Evolutionary conservation across 1,284 basidiomycete genomes (phyloP), one percentile per base, ranked within the genome.

Genomic region (Sporisorium scitamineum): DNA sequence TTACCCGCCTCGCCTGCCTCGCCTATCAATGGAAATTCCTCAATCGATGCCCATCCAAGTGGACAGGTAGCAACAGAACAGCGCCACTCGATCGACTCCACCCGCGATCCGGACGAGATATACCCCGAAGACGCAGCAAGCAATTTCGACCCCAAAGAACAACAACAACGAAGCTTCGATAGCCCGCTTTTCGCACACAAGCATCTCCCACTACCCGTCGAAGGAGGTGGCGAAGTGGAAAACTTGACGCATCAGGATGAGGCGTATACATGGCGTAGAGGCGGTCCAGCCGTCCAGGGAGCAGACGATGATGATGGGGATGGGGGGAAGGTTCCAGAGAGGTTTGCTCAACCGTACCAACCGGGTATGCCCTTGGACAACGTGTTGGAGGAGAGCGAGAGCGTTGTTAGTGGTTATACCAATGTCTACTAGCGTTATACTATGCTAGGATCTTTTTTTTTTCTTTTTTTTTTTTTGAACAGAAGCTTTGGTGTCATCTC

Each of bases 361-460:
- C 81, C 81, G 2, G 81, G 81, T 3, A 76, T 80, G 74, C 81
- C 81, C 27, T 55, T 82, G 20, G 80, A 79, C 50, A 82, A 82
- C 42, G 67, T 82, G 20, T 39, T 70, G 20, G 81, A 82, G 53
- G 81, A 82, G 63, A 68, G 62, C 45, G 80, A 82, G 63, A 78
- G 70, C 27, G 68, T 79, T 3, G 57, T 82, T 22, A 70, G 63
- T 27, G 70, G 70, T 14, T 64, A 60, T 32, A 78, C 52, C 13
- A 55, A 70, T 52, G 54, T 57, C 20, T 64, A n/a, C n/a, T n/a
- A n/a, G n/a, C n/a, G n/a, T n/a, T n/a, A n/a, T n/a, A n/a, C n/a
- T n/a, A n/a, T n/a, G n/a, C n/a, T n/a, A n/a, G n/a, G n/a, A n/a
- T n/a, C n/a, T n/a, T n/a, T n/a, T n/a, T n/a, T n/a, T n/a, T n/a